These are phyloP conservation scores for Neurospora africana DNA, from an alignment of 495 filamentous ascomycete species.

Conservation along the genomic window DNA sequence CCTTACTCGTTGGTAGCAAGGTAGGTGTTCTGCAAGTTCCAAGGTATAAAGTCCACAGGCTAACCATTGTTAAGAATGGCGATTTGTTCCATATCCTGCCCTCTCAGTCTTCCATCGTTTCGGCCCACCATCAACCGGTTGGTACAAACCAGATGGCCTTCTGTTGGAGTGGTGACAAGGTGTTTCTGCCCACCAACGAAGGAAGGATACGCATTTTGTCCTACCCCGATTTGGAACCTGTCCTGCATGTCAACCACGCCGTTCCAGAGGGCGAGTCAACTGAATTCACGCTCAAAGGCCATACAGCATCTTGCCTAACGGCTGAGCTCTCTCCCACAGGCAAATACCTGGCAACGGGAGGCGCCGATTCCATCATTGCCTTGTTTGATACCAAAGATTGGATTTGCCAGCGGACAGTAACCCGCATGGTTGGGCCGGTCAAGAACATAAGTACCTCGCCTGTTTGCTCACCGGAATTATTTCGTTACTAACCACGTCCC, in stretches of 20 bases:
- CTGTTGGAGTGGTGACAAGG: conserved; percentile 57
- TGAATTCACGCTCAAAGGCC: conserved; percentile 62
- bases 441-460: conserved; percentile 55
- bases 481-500: conserved; percentile 11
- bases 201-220: conserved; percentile 72
- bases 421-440: conserved; percentile 66
- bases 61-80: conserved; percentile 45
- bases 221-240: conserved; percentile 51
- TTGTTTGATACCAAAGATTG: conserved; percentile 91
- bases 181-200: conserved; percentile 76
- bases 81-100: conserved; percentile 56
- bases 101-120: conserved; percentile 38
- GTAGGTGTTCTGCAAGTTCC: conserved; percentile 34
- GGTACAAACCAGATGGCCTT: conserved; percentile 80
- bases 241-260: conserved; percentile 27
- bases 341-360: conserved; percentile 76
- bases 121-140: conserved; percentile 55
- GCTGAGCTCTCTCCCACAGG: conserved; percentile 65
- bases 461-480: neutral
- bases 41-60: neutral
- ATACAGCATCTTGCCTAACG: conserved; percentile 67
- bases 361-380: conserved; percentile 75
- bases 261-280: conserved; percentile 26
- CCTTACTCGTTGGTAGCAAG: conserved; percentile 75
- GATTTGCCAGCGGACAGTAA: conserved; percentile 76